Evolutionary conservation across 495 filamentous ascomycete species (phyloP).

Genomic region (Penicillium atrosanguineum): DNA sequence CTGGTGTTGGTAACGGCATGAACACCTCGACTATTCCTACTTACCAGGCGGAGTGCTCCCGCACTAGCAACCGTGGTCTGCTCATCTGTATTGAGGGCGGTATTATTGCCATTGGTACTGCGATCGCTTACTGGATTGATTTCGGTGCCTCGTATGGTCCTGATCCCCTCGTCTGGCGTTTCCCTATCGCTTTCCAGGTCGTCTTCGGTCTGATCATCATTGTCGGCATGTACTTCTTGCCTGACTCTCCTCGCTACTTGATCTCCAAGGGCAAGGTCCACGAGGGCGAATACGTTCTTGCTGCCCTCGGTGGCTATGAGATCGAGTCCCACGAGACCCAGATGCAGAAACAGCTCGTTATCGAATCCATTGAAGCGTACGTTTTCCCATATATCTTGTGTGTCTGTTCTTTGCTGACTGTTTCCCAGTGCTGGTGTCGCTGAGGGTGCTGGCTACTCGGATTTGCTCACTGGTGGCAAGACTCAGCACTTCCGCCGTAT

Average conservation of each 20-base stretch:
- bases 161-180: conserved; percentile 66
- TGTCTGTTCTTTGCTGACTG: neutral
- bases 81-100: conserved; percentile 83
- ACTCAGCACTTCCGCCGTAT: conserved; percentile 49
- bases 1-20: conserved; percentile 75
- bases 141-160: conserved; percentile 73
- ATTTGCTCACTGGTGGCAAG: conserved; percentile 42
- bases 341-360: conserved; percentile 63
- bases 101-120: conserved; percentile 70
- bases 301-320: conserved; percentile 62
- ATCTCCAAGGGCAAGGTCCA: conserved; percentile 63
- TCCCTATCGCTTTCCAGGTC: conserved; percentile 82
- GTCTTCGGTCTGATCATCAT: conserved; percentile 68
- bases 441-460: conserved; percentile 33
- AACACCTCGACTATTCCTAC: conserved; percentile 78
- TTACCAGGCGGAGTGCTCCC: conserved; percentile 76
- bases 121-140: conserved; percentile 85
- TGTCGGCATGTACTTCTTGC: conserved; percentile 62
- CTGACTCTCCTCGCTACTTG: conserved; percentile 77
- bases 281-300: conserved; percentile 67
- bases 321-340: conserved; percentile 56
- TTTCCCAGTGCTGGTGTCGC: conserved; percentile 32
- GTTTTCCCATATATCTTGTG: conserved; percentile 23
- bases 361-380: conserved; percentile 73
- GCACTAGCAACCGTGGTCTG: conserved; percentile 73